phyloP scores from a whole-genome alignment of 768 basidiomycete species.

The Galerina sulciceps region DNA sequence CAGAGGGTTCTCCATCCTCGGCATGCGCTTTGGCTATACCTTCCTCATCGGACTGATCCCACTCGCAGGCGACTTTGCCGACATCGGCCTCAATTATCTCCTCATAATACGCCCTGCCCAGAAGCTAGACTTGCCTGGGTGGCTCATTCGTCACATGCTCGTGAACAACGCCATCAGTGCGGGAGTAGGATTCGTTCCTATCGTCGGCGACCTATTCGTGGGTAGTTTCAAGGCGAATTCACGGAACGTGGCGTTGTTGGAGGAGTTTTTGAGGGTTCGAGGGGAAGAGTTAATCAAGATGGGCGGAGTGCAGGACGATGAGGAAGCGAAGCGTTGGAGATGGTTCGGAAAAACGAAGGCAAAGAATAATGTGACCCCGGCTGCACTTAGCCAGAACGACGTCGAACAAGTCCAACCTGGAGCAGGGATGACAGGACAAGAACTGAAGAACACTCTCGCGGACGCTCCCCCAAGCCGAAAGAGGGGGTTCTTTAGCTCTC shows the following conservation, averaged over 20 bases:
- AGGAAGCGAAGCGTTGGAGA: slow-evolving; percentile 12
- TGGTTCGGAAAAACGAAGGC: slow-evolving; percentile 27
- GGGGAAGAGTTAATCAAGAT: slow-evolving; percentile 72
- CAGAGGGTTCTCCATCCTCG: slow-evolving; percentile 81
- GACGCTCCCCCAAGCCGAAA: background rate
- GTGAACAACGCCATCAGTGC: slow-evolving; percentile 75
- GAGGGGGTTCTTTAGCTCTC: too few species aligned
- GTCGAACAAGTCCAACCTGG: slow-evolving; percentile 57
- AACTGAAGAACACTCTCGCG: slow-evolving; percentile 19
- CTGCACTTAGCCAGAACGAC: slow-evolving; percentile 29
- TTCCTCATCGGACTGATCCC: slow-evolving; percentile 82
- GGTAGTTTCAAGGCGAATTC: slow-evolving; percentile 88
- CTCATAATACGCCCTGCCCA: slow-evolving; percentile 79
- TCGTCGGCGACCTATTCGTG: slow-evolving; percentile 76
- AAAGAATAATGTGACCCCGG: slow-evolving; percentile 19
- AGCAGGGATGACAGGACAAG: slow-evolving; percentile 46
- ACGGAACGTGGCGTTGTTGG: slow-evolving; percentile 84
- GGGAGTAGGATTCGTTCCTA: slow-evolving; percentile 66
- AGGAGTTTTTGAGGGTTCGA: slow-evolving; percentile 81
- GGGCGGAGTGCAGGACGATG: slow-evolving; percentile 32
- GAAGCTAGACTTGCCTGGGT: slow-evolving; percentile 67
- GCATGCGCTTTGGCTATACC: slow-evolving; percentile 86
- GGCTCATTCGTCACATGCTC: slow-evolving; percentile 77
- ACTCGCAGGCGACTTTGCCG: slow-evolving; percentile 67
- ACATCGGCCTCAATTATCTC: slow-evolving; percentile 68